phyloP scores from a whole-genome alignment of 352 stramenopile genomes.

The Phytophthora pseudosyringae region DNA sequence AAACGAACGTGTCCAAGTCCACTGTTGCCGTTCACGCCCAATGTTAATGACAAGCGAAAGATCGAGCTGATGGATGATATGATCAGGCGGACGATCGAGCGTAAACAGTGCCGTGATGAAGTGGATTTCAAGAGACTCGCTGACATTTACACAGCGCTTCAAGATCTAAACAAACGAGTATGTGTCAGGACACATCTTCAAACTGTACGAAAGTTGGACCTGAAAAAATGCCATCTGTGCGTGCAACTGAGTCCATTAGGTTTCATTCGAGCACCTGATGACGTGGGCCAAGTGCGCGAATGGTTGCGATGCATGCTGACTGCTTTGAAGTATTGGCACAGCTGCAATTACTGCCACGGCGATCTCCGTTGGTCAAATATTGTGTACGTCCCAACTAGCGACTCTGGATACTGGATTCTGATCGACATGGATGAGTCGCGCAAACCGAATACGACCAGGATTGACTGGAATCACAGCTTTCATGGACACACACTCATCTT shows the following conservation, averaged over 20 bases:
- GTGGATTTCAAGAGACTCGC: no score
- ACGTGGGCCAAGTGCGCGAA: conserved; percentile 11
- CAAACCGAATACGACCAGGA: conserved; percentile 2
- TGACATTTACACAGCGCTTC: no score
- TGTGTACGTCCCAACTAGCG: conserved; percentile 1
- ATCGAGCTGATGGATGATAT: no score
- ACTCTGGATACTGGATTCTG: conserved; percentile 15
- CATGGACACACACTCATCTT: conserved; percentile 5
- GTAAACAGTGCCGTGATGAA: no score
- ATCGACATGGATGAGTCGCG: conserved; percentile 21
- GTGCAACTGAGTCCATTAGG: conserved; percentile 9
- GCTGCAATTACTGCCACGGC: conserved; percentile 29
- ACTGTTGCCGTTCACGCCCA: no score
- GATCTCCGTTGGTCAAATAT: conserved; percentile 29
- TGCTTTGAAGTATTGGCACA: conserved; percentile 33
- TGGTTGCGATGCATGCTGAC: conserved; percentile 33
- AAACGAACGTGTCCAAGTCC: no score
- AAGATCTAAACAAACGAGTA: no score
- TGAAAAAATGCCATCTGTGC: background rate
- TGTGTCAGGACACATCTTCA: no score
- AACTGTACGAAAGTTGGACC: no score
- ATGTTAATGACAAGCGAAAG: no score
- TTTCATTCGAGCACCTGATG: no score
- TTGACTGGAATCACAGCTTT: conserved; percentile 7
- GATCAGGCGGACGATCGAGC: no score